Percentiles rank a stretch among this genome's conserved stretches.
These are phyloP conservation scores for Amanita muscaria DNA, from an alignment of 768 basidiomycete species.

Conservation along the genomic window DNA sequence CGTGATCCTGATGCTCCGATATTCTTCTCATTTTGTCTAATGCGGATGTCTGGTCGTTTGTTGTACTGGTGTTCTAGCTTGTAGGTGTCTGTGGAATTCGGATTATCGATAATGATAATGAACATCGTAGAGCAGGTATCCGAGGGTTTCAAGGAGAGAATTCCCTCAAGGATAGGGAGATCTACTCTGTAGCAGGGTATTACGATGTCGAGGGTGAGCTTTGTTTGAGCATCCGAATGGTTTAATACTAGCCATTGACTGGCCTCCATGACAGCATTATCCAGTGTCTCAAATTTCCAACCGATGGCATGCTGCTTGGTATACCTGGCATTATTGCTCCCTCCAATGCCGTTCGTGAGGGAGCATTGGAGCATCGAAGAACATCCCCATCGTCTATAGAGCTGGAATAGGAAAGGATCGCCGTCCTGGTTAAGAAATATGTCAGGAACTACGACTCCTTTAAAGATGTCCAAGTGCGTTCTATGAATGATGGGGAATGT, in stretches of 20 bases:
- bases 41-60: constrained; percentile 41
- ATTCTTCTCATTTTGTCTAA: constrained; percentile 39
- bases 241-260: constrained; percentile 28
- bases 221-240: constrained; percentile 18
- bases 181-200: constrained; percentile 51
- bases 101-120: constrained; percentile 51
- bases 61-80: constrained; percentile 32
- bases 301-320: constrained; percentile 30
- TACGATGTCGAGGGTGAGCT: constrained; percentile 45
- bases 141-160: constrained; percentile 37
- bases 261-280: constrained; percentile 28
- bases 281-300: constrained; percentile 43
- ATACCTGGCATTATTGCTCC: constrained; percentile 38
- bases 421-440: constrained; percentile 52
- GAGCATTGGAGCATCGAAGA: constrained; percentile 35
- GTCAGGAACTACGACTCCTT: constrained; percentile 39
- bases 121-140: constrained; percentile 40
- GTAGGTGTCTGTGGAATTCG: constrained; percentile 29
- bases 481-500: constrained; percentile 52
- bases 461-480: constrained; percentile 47
- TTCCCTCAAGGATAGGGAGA: constrained; percentile 30
- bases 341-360: constrained; percentile 38
- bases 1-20: constrained; percentile 45
- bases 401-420: constrained; percentile 49
- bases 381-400: constrained; percentile 49